Percentiles rank a stretch among this genome's conserved stretches.
phyloP scores from a whole-genome alignment of 306 rosid genomes.

The Amphicarpaea edgeworthii region DNA sequence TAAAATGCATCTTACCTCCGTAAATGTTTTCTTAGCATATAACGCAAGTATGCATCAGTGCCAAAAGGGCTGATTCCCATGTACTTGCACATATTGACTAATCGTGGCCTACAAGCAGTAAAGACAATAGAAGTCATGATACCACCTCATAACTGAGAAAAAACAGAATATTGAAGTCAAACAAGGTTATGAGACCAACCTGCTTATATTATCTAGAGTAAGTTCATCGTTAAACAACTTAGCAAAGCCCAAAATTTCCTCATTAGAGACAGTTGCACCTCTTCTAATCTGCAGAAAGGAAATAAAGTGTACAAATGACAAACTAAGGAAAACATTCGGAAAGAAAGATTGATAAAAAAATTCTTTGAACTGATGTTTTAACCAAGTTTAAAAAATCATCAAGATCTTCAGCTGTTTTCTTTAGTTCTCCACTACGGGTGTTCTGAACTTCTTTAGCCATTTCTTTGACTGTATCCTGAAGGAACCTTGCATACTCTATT shows the following conservation, averaged over 20 bases:
- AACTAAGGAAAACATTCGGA: conserved; percentile 4
- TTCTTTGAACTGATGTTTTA: conserved; percentile 37
- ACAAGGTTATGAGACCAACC: conserved; percentile 56
- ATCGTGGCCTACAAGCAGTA: conserved; percentile 76
- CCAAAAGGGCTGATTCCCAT: conserved; percentile 94
- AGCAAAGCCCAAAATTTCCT: conserved; percentile 95
- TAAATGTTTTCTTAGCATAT: conserved; percentile 82
- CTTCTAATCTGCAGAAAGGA: conserved; percentile 72
- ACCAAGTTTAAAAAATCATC: conserved; percentile 83
- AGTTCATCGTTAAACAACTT: conserved; percentile 97
- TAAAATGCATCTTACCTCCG: conserved; percentile 62
- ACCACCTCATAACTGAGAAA: conserved; percentile 36
- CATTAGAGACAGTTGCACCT: conserved; percentile 81
- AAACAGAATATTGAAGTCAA: conserved; percentile 31
- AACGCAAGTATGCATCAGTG: conserved; percentile 91
- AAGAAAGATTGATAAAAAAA: conserved; percentile 31
- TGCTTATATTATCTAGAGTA: conserved; percentile 94
- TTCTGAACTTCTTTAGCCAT: conserved; percentile 98
- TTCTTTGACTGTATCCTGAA: conserved; percentile 96
- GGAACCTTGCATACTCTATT: conserved; percentile 94
- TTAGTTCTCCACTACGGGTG: conserved; percentile 87
- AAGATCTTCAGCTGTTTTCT: conserved; percentile 94
- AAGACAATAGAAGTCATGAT: conserved; percentile 39
- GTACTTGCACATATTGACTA: conserved; percentile 98
- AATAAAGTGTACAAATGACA: conserved; percentile 23